A percentile compares a stretch with the other conserved stretches of the same genome.
These are phyloP conservation scores for Hirschfeldia incana DNA, from an alignment of 345 rosid genomes.

Conservation along the genomic window DNA sequence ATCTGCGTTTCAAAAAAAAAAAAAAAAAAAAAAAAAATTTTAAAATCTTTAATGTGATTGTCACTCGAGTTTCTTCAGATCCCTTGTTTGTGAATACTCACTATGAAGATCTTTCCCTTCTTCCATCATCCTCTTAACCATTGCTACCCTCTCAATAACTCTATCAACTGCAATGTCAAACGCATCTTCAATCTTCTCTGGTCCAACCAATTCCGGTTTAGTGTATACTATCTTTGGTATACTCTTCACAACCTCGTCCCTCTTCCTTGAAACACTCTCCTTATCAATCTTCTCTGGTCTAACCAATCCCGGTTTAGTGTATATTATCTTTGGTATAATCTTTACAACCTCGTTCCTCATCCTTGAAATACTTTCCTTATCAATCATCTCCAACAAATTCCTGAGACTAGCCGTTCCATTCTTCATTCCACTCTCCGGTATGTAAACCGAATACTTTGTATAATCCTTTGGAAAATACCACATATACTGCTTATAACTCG, in stretches of 20 bases:
- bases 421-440: constrained; percentile 36
- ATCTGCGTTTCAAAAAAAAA: no score
- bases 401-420: constrained; percentile 34
- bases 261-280: constrained; percentile 36
- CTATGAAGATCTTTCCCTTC: constrained; percentile 27
- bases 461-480: constrained; percentile 61
- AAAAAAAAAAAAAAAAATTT: no score
- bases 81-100: constrained; percentile 32
- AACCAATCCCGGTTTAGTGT: constrained; percentile 41
- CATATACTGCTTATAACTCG: constrained; percentile 54
- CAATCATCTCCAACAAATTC: constrained; percentile 25
- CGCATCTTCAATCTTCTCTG: constrained; percentile 47
- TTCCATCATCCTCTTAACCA: constrained; percentile 32
- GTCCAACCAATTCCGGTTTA: constrained; percentile 39
- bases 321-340: constrained; percentile 56
- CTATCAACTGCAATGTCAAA: constrained; percentile 49
- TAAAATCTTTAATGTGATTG: background rate
- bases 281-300: constrained; percentile 29
- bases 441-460: constrained; percentile 48
- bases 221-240: constrained; percentile 57
- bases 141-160: constrained; percentile 43
- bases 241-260: constrained; percentile 47
- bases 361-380: constrained; percentile 8
- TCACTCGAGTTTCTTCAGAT: constrained; percentile 25
- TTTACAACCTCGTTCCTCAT: constrained; percentile 55